Conservation (phyloP, 1,284 basidiomycete species). For the Cystobasidiaceae sp. region DNA sequence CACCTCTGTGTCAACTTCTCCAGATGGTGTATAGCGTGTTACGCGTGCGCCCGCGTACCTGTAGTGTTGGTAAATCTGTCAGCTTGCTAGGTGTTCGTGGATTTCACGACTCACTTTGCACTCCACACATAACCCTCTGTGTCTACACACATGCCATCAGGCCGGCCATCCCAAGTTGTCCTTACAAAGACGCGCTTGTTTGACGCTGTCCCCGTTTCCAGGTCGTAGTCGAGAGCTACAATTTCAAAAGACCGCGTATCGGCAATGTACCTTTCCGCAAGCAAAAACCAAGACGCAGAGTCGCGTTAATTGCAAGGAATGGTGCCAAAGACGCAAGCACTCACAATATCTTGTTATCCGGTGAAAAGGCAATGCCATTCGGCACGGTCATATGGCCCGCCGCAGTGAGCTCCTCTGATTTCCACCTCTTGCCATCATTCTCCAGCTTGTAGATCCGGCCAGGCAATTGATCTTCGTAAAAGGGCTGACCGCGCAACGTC, state of each 20-base stretch:
- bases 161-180: background rate
- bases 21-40: background rate
- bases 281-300: too few relatives aligned
- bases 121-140: background rate
- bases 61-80: too few relatives aligned
- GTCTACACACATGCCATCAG: background rate
- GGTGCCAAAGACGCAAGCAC: too few relatives aligned
- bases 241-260: background rate
- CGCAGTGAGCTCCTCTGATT: background rate
- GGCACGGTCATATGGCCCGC: background rate
- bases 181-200: background rate
- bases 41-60: background rate
- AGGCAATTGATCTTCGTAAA: background rate
- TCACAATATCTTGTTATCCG: background rate
- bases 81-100: too few relatives aligned
- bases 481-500: background rate
- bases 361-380: background rate
- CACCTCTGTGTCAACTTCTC: background rate
- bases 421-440: background rate
- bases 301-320: too few relatives aligned
- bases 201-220: background rate
- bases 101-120: background rate
- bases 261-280: background rate
- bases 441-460: background rate
- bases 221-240: background rate